Conservation (phyloP, 805 yeast species). For the Wickerhamiella kazuoi region DNA sequence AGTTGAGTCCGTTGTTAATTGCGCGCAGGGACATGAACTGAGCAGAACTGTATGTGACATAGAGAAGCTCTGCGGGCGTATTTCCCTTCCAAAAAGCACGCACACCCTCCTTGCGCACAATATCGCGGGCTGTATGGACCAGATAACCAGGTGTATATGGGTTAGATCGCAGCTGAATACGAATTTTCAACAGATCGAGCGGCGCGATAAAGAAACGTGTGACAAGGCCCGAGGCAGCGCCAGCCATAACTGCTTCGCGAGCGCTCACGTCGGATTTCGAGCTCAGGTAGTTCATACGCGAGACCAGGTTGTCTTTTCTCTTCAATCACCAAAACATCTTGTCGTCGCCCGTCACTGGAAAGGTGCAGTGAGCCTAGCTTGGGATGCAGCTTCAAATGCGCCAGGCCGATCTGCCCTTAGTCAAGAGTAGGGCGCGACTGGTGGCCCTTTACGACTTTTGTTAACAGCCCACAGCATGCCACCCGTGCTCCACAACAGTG, state of each 20-base stretch:
- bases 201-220: slow-evolving; percentile 58
- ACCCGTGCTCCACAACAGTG: slow-evolving; percentile 31
- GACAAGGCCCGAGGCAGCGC: slow-evolving; percentile 49
- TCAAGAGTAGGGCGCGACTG: no score
- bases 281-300: slow-evolving; percentile 11
- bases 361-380: no score
- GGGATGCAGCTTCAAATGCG: no score
- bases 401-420: no score
- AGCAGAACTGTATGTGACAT: slow-evolving; percentile 64
- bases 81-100: slow-evolving; percentile 90
- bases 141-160: slow-evolving; percentile 9
- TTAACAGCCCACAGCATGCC: no score
- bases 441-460: no score
- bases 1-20: slow-evolving; percentile 29
- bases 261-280: slow-evolving; percentile 35
- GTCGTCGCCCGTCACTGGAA: no score
- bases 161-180: slow-evolving; percentile 42
- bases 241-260: slow-evolving; percentile 42
- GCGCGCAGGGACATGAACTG: slow-evolving; percentile 63
- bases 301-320: no score
- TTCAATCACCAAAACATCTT: no score
- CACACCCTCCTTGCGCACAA: slow-evolving; percentile 48
- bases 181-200: slow-evolving; percentile 57
- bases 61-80: slow-evolving; percentile 76
- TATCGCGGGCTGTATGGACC: slow-evolving; percentile 22